Conservation (phyloP, 208 protist species). For the Wallacemonas sp. region DNA sequence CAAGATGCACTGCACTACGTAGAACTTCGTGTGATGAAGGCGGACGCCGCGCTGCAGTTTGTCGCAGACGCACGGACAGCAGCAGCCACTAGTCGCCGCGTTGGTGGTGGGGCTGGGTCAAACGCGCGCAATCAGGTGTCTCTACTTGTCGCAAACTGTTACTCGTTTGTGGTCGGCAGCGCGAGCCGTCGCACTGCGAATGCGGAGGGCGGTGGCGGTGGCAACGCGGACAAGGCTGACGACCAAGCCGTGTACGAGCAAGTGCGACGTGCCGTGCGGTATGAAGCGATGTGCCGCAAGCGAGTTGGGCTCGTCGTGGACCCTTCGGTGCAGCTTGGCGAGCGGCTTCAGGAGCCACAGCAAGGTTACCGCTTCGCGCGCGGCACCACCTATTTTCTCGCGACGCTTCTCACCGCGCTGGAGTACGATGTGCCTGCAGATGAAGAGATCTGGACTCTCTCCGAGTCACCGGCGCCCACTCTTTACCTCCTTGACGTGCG, state of each 20-base stretch:
- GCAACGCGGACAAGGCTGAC: background rate
- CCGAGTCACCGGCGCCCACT: constrained; percentile 8
- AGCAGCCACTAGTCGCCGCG: too few species aligned
- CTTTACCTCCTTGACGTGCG: constrained; percentile 45
- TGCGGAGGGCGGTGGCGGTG: background rate
- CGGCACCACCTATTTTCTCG: constrained; percentile 29
- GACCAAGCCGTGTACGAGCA: constrained; percentile 7
- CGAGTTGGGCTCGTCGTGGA: constrained; percentile 36
- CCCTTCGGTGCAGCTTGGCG: constrained; percentile 34
- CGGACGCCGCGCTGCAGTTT: constrained; percentile 12
- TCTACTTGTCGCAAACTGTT: constrained; percentile 17
- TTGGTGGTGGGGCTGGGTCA: background rate
- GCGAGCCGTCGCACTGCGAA: background rate
- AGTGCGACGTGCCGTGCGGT: background rate
- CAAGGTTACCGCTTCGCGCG: constrained; percentile 31
- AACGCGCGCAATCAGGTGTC: constrained; percentile 4
- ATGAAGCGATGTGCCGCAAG: constrained; percentile 3
- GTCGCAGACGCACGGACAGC: background rate
- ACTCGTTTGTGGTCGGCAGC: constrained; percentile 16
- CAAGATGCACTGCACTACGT: constrained; percentile 19
- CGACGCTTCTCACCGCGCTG: constrained; percentile 26
- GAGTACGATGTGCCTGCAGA: constrained; percentile 15
- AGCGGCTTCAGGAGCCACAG: constrained; percentile 27
- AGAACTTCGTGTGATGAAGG: constrained; percentile 32
- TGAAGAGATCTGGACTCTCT: constrained; percentile 6